phyloP scores from a whole-genome alignment of 441 rosid species.

The Mallotus japonicus region DNA sequence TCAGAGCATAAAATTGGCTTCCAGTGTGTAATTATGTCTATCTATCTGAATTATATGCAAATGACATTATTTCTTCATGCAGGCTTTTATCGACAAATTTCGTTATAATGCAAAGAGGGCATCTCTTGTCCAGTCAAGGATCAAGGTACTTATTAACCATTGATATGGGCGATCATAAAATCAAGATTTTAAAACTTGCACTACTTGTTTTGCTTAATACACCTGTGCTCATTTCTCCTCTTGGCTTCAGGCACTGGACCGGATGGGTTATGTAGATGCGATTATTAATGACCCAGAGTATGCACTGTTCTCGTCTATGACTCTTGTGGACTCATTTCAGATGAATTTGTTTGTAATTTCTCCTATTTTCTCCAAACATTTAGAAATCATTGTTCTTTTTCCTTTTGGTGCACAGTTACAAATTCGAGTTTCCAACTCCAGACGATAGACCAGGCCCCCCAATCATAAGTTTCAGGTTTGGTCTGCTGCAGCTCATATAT shows the following conservation, averaged over 20 bases:
- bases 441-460: slow-evolving; percentile 98
- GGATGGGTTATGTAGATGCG: slow-evolving; percentile 88
- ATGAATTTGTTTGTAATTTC: slow-evolving; percentile 13
- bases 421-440: slow-evolving; percentile 98
- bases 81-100: slow-evolving; percentile 96
- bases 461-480: slow-evolving; percentile 96
- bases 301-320: slow-evolving; percentile 26
- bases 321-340: slow-evolving; percentile 11
- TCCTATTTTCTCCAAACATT: slow-evolving; percentile 15
- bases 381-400: neutral
- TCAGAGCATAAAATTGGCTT: neutral
- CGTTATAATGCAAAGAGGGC: slow-evolving; percentile 99
- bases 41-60: slow-evolving; percentile 18
- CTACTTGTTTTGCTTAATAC: slow-evolving; percentile 10
- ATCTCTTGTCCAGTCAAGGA: slow-evolving; percentile 97
- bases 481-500: slow-evolving; percentile 19
- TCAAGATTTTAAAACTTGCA: slow-evolving; percentile 6
- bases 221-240: slow-evolving; percentile 13
- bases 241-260: slow-evolving; percentile 75
- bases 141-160: slow-evolving; percentile 60
- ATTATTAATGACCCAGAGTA: slow-evolving; percentile 97
- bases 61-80: slow-evolving; percentile 30
- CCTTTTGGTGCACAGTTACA: slow-evolving; percentile 55
- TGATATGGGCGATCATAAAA: slow-evolving; percentile 16
- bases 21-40: neutral